Base-by-base conservation (phyloP, 1,284 basidiomycete genomes). In the Coniferiporia sulphurascens region DNA sequence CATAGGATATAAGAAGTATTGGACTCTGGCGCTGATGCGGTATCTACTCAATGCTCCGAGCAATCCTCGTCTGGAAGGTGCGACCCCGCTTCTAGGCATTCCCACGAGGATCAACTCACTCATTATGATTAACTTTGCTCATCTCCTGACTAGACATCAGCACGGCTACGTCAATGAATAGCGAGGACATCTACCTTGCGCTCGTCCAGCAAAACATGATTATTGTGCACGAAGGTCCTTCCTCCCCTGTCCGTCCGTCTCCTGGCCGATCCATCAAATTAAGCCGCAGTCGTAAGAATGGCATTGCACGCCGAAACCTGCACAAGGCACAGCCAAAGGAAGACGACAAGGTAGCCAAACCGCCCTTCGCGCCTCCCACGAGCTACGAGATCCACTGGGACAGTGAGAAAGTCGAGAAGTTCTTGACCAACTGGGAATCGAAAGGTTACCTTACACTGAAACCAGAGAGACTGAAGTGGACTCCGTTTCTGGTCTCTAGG, bases 1-100 rank as follows among this genome's bases (percentile, higher is more conserved):
- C 10, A 78, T 98, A 54, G 91, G 94, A 35, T 99, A 99, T 75
- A 88, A 83, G 72, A 95, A 89, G 65, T 99, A 99, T 71, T 99
- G 97, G 97, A 93, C 87, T 10, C 76, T 96, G 52, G 81, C 93
- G n/a, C 74, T 99, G 56, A 94, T 94, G 82, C 81, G 88, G 58
- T 94, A 87, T 72, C 79, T 97, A 55, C 77, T 76, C 52, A 80
- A 77, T 10, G 82, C 85, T 6, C 78, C 85, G n/a, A 76, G 76
- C 41, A 76, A 79, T 53, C 81, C 86, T 22, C 80, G 80, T 34
- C 74, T 97, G 54, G 87, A 94, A 80, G 91, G 93, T 92, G 64
- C 67, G 81, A 69, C 45, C 46, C n/a, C 36, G 27, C 48, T 56
- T 55, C 54, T 49, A 63, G 55, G 35, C 52, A 48, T 22, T 46